Percentiles rank a stretch among this genome's conserved stretches.
Conservation (phyloP, 2,329 filamentous ascomycete genomes). For the Beauveria bassiana region DNA sequence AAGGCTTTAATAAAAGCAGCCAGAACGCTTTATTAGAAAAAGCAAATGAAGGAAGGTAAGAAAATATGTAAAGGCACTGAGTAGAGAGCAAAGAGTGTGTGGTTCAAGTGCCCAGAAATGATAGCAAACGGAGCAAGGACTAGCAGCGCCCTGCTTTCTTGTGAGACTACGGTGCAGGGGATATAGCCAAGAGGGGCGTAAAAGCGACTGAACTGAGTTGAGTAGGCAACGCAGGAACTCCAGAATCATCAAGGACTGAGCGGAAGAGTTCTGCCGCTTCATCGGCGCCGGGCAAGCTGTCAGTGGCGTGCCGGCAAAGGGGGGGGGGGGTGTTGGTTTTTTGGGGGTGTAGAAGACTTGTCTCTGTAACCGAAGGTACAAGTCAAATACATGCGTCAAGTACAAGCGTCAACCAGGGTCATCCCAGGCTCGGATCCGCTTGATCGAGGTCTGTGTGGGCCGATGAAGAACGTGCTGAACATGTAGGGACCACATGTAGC, state of each 20-base stretch:
- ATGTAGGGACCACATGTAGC: not conserved
- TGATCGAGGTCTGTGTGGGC: constrained; percentile 6
- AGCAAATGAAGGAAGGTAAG: not conserved
- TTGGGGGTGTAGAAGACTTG: not conserved
- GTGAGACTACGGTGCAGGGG: not conserved
- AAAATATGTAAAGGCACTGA: not conserved
- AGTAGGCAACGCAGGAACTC: not conserved
- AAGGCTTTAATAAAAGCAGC: not conserved
- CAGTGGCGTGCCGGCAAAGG: not conserved
- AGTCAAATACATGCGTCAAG: not conserved
- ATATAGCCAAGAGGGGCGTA: not conserved
- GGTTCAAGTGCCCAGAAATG: not conserved
- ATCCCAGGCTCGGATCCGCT: not conserved
- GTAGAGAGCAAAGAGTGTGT: not conserved
- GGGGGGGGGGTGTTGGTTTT: not conserved
- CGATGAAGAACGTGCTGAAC: not conserved
- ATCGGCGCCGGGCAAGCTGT: not conserved
- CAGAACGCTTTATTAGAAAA: not conserved
- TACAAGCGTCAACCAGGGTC: not conserved
- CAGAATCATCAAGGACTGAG: constrained; percentile 5
- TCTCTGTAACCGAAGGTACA: constrained; percentile 5
- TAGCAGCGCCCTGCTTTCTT: not conserved
- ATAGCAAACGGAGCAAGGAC: not conserved
- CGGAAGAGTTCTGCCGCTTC: not conserved
- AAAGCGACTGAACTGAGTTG: not conserved